These are phyloP conservation scores for Suillus tomentosus DNA, from an alignment of 768 basidiomycete species.

Conservation along the genomic window DNA sequence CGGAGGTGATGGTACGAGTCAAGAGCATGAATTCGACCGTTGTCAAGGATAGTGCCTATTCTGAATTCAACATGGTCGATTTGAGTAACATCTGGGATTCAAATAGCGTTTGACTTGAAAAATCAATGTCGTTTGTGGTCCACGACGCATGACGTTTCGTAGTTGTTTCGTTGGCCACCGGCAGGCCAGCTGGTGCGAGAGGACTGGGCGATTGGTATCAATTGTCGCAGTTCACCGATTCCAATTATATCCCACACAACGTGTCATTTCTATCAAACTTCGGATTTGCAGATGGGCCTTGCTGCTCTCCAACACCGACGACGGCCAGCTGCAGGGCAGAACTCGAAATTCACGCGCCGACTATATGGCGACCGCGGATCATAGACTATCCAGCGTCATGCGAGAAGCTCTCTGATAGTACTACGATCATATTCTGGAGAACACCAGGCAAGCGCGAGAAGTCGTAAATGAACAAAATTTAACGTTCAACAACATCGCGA, in stretches of 20 bases:
- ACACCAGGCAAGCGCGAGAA: background rate
- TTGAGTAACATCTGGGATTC: background rate
- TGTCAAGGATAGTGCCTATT: conserved; percentile 2
- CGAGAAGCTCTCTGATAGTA: background rate
- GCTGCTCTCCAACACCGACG: background rate
- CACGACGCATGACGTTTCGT: background rate
- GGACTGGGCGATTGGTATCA: background rate
- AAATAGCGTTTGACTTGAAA: background rate
- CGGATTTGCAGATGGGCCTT: too few relatives aligned
- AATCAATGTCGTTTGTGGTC: background rate
- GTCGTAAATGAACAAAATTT: background rate
- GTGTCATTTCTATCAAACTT: background rate
- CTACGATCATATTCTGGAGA: background rate
- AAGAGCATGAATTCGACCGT: conserved; percentile 11
- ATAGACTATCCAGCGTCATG: background rate
- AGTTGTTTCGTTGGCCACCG: background rate
- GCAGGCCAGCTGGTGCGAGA: background rate
- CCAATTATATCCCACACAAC: background rate
- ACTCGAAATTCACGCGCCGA: background rate
- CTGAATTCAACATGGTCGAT: background rate
- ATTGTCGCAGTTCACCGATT: background rate
- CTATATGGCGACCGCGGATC: background rate
- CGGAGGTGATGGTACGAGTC: conserved; percentile 3
- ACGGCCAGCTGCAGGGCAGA: background rate
- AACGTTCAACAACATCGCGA: background rate